A percentile compares a stretch with the other conserved stretches of the same genome.
phyloP scores from a whole-genome alignment of 2,329 filamentous ascomycete species.

The Penicillium glabrum region DNA sequence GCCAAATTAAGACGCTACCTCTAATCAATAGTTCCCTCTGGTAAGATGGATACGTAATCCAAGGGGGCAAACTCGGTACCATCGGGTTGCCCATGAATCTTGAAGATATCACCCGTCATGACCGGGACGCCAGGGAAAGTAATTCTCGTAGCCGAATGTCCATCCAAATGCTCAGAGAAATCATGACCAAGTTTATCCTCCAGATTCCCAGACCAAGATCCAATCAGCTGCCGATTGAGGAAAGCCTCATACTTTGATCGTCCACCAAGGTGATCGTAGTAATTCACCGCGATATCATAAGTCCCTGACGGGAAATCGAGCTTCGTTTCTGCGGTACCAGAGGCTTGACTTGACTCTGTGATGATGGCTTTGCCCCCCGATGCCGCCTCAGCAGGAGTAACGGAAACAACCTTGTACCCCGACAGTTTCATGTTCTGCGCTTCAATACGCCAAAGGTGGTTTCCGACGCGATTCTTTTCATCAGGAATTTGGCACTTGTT shows the following conservation, averaged over 20 bases:
- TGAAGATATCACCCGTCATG: slow-evolving; percentile 53
- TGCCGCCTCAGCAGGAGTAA: slow-evolving; percentile 61
- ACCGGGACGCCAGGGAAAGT: slow-evolving; percentile 57
- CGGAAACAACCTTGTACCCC: slow-evolving; percentile 56
- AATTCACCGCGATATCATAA: slow-evolving; percentile 67
- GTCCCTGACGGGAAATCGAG: slow-evolving; percentile 52
- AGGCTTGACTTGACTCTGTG: slow-evolving; percentile 53
- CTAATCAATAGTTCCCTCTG: slow-evolving; percentile 58
- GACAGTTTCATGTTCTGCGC: slow-evolving; percentile 64
- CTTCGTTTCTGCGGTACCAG: slow-evolving; percentile 50
- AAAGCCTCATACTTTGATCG: slow-evolving; percentile 56
- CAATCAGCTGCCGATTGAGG: slow-evolving; percentile 55
- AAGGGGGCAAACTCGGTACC: slow-evolving; percentile 64
- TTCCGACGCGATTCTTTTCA: slow-evolving; percentile 54
- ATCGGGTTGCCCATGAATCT: slow-evolving; percentile 58
- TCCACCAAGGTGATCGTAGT: slow-evolving; percentile 64
- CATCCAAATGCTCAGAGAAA: slow-evolving; percentile 60
- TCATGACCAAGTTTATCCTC: slow-evolving; percentile 61
- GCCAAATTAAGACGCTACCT: too few relatives aligned
- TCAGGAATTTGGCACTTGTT: slow-evolving; percentile 64
- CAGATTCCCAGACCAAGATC: slow-evolving; percentile 60
- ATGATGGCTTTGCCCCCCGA: slow-evolving; percentile 58
- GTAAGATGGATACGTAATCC: slow-evolving; percentile 66
- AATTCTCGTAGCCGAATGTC: slow-evolving; percentile 63
- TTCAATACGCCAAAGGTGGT: slow-evolving; percentile 67